Evolutionary conservation across 2,329 filamentous ascomycete genomes (phyloP).

Genomic region (Lasiodiplodia gonubiensis): DNA sequence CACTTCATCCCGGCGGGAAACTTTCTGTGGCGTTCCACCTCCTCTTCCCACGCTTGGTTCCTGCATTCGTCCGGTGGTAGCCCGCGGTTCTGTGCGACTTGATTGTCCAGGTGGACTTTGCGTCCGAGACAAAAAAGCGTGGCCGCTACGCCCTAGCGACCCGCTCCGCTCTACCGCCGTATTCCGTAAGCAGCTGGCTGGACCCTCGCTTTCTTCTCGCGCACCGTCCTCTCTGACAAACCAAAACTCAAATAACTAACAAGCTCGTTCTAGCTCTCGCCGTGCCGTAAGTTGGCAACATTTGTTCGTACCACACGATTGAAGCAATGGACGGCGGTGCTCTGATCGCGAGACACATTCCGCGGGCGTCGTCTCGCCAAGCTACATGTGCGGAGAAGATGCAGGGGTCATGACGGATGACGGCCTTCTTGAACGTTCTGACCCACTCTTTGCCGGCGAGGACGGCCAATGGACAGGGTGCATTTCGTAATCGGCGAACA

Average conservation of each 20-base stretch:
- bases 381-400: conserved; percentile 1
- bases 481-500: conserved; percentile 1
- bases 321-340: background rate
- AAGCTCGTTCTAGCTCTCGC: background rate
- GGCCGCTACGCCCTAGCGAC: background rate
- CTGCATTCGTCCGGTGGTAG: conserved; percentile 1
- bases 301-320: background rate
- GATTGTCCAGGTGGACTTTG: background rate
- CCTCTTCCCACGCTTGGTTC: background rate
- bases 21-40: background rate
- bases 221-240: background rate
- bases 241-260: background rate
- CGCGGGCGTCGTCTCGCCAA: background rate
- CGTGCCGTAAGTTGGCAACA: background rate
- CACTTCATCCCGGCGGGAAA: background rate
- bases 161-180: background rate
- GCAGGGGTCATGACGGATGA: background rate
- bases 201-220: background rate
- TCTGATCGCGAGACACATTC: conserved; percentile 1
- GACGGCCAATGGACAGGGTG: background rate
- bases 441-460: conserved; percentile 2
- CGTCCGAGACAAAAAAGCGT: conserved; percentile 3
- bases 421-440: background rate
- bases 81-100: background rate
- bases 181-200: conserved; percentile 9